These are phyloP conservation scores for Ambrosia hybrid DNA, from an alignment of 140 eudicot genomes.

Conservation along the genomic window DNA sequence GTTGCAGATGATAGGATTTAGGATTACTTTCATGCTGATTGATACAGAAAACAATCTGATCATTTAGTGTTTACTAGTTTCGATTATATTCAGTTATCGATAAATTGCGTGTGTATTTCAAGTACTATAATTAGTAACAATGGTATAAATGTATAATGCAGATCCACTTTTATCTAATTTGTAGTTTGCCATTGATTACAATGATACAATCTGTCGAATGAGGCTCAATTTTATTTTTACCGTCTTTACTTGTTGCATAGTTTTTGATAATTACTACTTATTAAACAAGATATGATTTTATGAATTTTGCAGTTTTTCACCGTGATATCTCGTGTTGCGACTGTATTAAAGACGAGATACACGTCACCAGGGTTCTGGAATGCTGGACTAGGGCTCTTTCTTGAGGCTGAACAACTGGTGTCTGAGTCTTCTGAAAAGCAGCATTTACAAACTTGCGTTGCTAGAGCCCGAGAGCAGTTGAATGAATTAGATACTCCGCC, in stretches of 20 bases:
- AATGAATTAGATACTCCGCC: slow-evolving; percentile 52
- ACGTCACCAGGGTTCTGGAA: slow-evolving; percentile 83
- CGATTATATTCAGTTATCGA: not conserved
- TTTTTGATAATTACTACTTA: slow-evolving; percentile 7
- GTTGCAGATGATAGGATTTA: not conserved
- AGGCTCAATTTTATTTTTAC: not conserved
- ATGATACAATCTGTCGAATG: not conserved
- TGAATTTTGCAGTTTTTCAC: slow-evolving; percentile 59
- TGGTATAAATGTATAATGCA: not conserved
- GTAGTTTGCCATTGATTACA: not conserved
- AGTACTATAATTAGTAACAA: not conserved
- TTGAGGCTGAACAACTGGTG: slow-evolving; percentile 59
- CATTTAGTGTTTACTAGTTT: not conserved
- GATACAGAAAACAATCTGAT: not conserved
- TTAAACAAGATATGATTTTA: not conserved
- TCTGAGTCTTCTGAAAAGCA: slow-evolving; percentile 55
- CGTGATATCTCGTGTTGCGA: slow-evolving; percentile 77
- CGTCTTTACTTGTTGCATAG: not conserved
- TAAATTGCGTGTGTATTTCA: not conserved
- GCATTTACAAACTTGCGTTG: slow-evolving; percentile 60
- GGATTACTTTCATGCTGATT: slow-evolving; percentile 13
- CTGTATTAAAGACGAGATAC: slow-evolving; percentile 79
- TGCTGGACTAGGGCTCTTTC: slow-evolving; percentile 77
- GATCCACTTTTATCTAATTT: not conserved
- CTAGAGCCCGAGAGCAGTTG: slow-evolving; percentile 66